Percentiles rank a stretch among this genome's conserved stretches.
These are phyloP conservation scores for Penicillium brasilianum DNA, from an alignment of 2,329 filamentous ascomycete genomes.

Conservation along the genomic window DNA sequence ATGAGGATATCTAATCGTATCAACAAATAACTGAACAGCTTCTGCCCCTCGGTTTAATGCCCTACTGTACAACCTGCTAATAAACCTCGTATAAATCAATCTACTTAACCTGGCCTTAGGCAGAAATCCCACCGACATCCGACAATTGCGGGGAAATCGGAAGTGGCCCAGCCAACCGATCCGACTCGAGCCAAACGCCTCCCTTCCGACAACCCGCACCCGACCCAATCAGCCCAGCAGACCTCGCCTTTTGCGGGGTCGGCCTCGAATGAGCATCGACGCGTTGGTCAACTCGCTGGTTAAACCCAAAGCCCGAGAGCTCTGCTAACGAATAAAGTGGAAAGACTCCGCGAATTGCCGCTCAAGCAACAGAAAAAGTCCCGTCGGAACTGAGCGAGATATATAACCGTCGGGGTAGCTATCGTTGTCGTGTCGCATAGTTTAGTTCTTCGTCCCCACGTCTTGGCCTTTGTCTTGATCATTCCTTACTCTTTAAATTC, in stretches of 20 bases:
- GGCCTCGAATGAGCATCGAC: conserved; percentile 28
- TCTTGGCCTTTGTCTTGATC: background rate
- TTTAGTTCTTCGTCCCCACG: background rate
- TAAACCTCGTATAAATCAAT: too few relatives aligned
- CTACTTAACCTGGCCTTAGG: too few relatives aligned
- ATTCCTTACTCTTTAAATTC: background rate
- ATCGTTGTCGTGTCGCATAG: background rate
- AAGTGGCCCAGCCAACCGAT: conserved; percentile 26
- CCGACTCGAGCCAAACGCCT: conserved; percentile 3
- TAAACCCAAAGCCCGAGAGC: background rate
- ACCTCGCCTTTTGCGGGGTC: conserved; percentile 26
- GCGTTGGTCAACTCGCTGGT: conserved; percentile 22
- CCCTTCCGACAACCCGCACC: conserved; percentile 13
- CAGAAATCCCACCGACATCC: conserved; percentile 3
- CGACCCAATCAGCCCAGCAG: conserved; percentile 20
- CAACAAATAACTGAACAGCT: too few relatives aligned
- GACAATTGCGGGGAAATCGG: conserved; percentile 30
- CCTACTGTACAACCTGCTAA: too few relatives aligned
- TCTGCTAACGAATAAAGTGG: background rate
- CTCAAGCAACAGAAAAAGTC: conserved; percentile 8
- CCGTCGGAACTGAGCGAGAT: conserved; percentile 23
- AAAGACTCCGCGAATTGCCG: conserved; percentile 13
- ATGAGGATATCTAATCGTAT: too few relatives aligned
- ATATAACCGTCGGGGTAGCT: conserved; percentile 17
- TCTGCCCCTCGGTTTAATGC: too few relatives aligned